Base-by-base conservation (phyloP, 352 stramenopile species). In the Phytophthora melonis region DNA sequence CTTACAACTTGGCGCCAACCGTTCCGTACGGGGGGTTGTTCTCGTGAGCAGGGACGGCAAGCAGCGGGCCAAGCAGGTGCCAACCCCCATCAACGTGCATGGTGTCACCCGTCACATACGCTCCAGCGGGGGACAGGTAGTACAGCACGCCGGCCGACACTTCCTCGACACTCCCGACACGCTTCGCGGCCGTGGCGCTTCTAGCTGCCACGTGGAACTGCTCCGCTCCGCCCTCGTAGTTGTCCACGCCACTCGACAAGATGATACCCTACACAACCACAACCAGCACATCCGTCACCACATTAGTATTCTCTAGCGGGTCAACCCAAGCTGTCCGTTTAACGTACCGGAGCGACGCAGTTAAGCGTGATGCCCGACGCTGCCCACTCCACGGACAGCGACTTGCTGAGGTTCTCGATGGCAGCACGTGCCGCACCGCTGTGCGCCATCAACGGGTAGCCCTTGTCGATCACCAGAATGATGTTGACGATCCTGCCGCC, bases 401-500 rank as follows among this genome's bases (percentile, higher is more conserved):
- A 98, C 74, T 98, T 98, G 61, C 81, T 95, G 66, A 99, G 89
- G 77, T 98, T 99, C 74, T 98, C 88, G 16, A 99, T 91, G 14
- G 88, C 96, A 23, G 94, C 95, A 53, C 96, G 86, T 50, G 95
- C 93, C 6, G 95, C 94, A n/a, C 88, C 87, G 52, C 84, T 92
- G 80, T 99, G 96, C 16, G 87, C 89, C 88, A 98, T 98, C 27
- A 90, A 65, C 6, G 95, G 95, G 77, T 98, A 98, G 8, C 97
- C 97, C 70, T 98, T 98, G 49, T 94, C 83, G 81, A 98, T 97
- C 36, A 95, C 93, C 9, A 98, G 80, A 21, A 97, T 98, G 71
- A 99, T 98, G 81, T 98, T 98, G 27, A 98, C 95, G 66, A 99
- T 98, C 50, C 86, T 93, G 18, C 94, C 94, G 45, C 95, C 95